A percentile compares a stretch with the other conserved stretches of the same genome.
Conservation (phyloP, 495 filamentous ascomycete genomes). For the Stereocaulon alpinum region DNA sequence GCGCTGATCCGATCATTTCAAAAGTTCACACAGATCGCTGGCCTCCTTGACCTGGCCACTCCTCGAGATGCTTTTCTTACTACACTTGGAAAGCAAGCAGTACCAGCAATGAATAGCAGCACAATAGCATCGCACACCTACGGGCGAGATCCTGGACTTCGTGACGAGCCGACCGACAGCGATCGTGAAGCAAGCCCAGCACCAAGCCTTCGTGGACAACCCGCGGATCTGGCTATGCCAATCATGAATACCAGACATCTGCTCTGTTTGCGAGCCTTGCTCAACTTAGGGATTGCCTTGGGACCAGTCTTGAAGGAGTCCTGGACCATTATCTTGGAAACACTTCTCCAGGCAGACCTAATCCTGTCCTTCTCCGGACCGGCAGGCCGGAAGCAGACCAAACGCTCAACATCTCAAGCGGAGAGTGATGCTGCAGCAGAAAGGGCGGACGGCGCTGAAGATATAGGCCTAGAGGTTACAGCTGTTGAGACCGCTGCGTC, state of each 20-base stretch:
- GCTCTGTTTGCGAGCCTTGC: constrained; percentile 74
- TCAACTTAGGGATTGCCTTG: constrained; percentile 90
- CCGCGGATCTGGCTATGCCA: constrained; percentile 21
- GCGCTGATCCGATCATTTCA: constrained; percentile 88
- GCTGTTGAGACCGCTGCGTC: constrained; percentile 84
- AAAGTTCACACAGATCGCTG: constrained; percentile 90
- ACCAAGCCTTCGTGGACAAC: constrained; percentile 35
- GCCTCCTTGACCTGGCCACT: constrained; percentile 70
- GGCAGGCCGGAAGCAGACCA: constrained; percentile 23
- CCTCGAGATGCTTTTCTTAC: constrained; percentile 92
- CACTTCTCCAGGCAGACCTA: constrained; percentile 80
- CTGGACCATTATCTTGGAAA: constrained; percentile 86
- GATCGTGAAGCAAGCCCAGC: constrained; percentile 34
- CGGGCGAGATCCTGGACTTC: constrained; percentile 41
- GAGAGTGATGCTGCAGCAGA: constrained; percentile 6
- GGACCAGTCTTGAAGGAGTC: constrained; percentile 71
- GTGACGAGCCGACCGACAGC: constrained; percentile 1
- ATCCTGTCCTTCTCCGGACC: constrained; percentile 53
- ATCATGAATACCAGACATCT: constrained; percentile 81
- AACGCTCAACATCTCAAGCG: constrained; percentile 6
- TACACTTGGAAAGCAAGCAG: constrained; percentile 82
- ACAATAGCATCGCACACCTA: neutral
- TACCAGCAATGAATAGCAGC: constrained; percentile 47
- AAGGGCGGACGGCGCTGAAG: constrained; percentile 32
- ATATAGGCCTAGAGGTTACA: constrained; percentile 66